Percentiles rank a stretch among this genome's conserved stretches.
phyloP scores from a whole-genome alignment of 164 flowering plant genomes.

The Vitis rupestris region DNA sequence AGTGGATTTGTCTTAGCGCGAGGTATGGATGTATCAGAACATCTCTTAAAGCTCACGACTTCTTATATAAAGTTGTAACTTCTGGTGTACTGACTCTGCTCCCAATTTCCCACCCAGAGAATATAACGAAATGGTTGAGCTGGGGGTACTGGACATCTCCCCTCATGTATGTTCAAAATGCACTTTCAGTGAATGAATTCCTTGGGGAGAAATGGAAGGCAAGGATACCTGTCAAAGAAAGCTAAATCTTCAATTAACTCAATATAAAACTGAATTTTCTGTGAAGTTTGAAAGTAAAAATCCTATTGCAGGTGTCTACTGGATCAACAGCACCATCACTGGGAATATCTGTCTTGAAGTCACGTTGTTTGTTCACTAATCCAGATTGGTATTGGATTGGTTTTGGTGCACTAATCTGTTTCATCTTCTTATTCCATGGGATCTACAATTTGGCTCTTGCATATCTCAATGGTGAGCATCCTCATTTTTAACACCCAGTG shows the following conservation, averaged over 20 bases:
- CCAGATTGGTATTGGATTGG: slow-evolving; percentile 50
- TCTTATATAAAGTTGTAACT: no score
- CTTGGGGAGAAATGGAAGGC: slow-evolving; percentile 28
- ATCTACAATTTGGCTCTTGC: slow-evolving; percentile 32
- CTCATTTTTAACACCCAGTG: background rate
- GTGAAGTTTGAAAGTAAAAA: background rate
- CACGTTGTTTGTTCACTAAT: slow-evolving; percentile 29
- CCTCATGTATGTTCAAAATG: slow-evolving; percentile 19
- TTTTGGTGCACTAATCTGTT: slow-evolving; percentile 35
- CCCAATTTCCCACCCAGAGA: slow-evolving; percentile 1
- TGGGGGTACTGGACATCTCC: slow-evolving; percentile 29
- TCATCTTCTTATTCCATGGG: slow-evolving; percentile 30
- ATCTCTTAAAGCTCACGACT: background rate
- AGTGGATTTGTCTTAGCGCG: slow-evolving; percentile 44
- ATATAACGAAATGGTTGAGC: slow-evolving; percentile 24
- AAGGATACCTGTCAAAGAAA: slow-evolving; percentile 1
- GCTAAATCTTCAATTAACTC: background rate
- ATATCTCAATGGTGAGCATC: slow-evolving; percentile 37
- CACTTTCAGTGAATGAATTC: slow-evolving; percentile 23
- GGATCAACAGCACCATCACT: slow-evolving; percentile 5
- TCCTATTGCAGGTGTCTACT: background rate
- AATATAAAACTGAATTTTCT: background rate
- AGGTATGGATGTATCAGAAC: slow-evolving; percentile 24
- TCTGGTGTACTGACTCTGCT: background rate
- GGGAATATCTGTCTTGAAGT: slow-evolving; percentile 29